A percentile compares a stretch with the other conserved stretches of the same genome.
These are phyloP conservation scores for Cladorrhinum samala DNA, from an alignment of 495 filamentous ascomycete species.

Conservation along the genomic window DNA sequence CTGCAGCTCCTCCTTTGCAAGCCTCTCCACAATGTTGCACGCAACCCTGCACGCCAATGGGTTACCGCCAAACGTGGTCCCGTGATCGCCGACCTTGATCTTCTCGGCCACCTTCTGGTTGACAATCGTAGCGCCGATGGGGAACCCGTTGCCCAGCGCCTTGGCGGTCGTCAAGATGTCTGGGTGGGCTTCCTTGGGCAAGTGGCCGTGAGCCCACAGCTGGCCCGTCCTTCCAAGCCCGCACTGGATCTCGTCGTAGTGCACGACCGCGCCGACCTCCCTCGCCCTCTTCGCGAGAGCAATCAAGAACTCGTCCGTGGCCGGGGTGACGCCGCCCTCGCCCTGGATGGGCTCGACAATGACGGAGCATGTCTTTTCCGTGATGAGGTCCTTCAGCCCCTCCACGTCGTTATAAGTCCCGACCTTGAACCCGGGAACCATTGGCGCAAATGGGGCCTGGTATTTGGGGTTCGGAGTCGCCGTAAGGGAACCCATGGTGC, in stretches of 20 bases:
- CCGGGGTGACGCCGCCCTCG: conserved; percentile 86
- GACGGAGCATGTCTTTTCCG: conserved; percentile 83
- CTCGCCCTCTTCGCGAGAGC: conserved; percentile 74
- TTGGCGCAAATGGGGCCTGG: conserved; percentile 87
- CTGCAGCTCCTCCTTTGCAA: conserved; percentile 62
- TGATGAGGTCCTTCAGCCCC: conserved; percentile 64
- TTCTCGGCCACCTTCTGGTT: conserved; percentile 67
- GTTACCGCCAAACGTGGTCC: conserved; percentile 96
- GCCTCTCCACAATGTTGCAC: conserved; percentile 70
- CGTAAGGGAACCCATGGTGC: conserved; percentile 86
- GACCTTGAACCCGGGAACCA: conserved; percentile 89
- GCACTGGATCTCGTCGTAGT: conserved; percentile 97
- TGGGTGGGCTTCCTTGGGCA: conserved; percentile 77
- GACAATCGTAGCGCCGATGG: conserved; percentile 87
- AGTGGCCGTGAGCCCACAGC: conserved; percentile 77
- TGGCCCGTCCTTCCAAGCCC: conserved; percentile 79
- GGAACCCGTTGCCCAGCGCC: conserved; percentile 92
- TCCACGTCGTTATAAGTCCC: conserved; percentile 78
- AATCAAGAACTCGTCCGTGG: conserved; percentile 69
- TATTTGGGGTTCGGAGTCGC: conserved; percentile 99
- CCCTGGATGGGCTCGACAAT: conserved; percentile 97
- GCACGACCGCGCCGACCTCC: conserved; percentile 80
- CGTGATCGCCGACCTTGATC: conserved; percentile 89
- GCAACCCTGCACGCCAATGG: conserved; percentile 80
- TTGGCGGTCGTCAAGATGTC: conserved; percentile 94